phyloP scores from a whole-genome alignment of 192 early-diverging fungal species.

The Pilaira anomala region DNA sequence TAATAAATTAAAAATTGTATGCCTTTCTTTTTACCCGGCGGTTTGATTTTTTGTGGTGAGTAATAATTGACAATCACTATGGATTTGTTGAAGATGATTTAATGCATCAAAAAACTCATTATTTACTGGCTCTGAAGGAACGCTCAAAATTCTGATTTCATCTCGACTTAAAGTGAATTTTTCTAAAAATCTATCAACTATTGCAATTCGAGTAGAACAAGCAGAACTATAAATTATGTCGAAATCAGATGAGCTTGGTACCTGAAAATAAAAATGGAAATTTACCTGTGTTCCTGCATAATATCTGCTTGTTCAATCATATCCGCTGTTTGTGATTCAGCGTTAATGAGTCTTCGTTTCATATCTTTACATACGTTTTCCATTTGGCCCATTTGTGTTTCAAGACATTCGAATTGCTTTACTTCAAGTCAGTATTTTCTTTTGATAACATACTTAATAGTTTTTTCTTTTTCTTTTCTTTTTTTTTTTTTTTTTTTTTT shows the following conservation, averaged over 20 bases:
- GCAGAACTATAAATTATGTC: constrained; percentile 35
- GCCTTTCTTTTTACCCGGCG: constrained; percentile 54
- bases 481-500: background rate
- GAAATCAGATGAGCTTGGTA: background rate
- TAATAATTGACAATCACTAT: constrained; percentile 67
- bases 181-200: constrained; percentile 64
- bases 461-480: background rate
- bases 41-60: constrained; percentile 73
- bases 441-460: background rate
- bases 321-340: constrained; percentile 55
- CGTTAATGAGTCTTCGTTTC: constrained; percentile 50
- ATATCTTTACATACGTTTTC: constrained; percentile 60
- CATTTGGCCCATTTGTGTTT: constrained; percentile 31
- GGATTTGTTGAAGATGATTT: constrained; percentile 63
- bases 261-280: no score
- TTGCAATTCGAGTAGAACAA: constrained; percentile 50
- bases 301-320: constrained; percentile 64
- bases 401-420: constrained; percentile 20
- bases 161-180: constrained; percentile 69
- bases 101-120: constrained; percentile 70
- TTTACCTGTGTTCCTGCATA: constrained; percentile 63
- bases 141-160: constrained; percentile 59
- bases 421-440: background rate
- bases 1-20: background rate
- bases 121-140: constrained; percentile 47